A percentile compares a stretch with the other conserved stretches of the same genome.
These are phyloP conservation scores for Aspergillus egyptiacus DNA, from an alignment of 495 filamentous ascomycete species.

Conservation along the genomic window DNA sequence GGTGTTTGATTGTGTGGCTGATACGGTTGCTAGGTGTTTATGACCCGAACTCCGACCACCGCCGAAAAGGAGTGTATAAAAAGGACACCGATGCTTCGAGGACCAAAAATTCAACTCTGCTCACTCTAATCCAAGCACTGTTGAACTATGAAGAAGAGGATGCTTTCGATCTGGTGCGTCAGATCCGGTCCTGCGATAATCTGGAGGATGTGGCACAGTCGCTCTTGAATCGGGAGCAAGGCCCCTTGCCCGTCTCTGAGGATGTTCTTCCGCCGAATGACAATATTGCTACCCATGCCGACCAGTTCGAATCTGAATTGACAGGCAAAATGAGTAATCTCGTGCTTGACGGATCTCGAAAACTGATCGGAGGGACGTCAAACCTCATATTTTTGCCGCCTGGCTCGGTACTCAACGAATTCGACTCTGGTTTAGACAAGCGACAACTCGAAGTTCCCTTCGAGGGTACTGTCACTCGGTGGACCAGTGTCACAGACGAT, in stretches of 20 bases:
- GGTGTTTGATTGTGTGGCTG: constrained; percentile 3
- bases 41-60: constrained; percentile 92
- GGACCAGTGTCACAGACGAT: constrained; percentile 83
- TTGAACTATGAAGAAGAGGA: constrained; percentile 80
- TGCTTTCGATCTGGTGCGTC: constrained; percentile 70
- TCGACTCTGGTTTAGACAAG: constrained; percentile 21
- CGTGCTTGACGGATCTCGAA: constrained; percentile 81
- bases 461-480: constrained; percentile 58
- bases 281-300: constrained; percentile 25
- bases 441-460: constrained; percentile 3
- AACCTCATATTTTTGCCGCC: constrained; percentile 81
- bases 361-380: constrained; percentile 92
- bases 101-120: constrained; percentile 79
- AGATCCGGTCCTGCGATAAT: constrained; percentile 88
- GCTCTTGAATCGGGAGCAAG: constrained; percentile 55
- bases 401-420: constrained; percentile 46
- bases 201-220: constrained; percentile 84
- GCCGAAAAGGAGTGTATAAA: constrained; percentile 93
- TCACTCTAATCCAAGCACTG: constrained; percentile 88
- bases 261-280: constrained; percentile 20
- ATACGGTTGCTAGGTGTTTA: constrained; percentile 57
- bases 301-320: constrained; percentile 77
- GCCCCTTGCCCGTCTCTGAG: constrained; percentile 18
- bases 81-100: constrained; percentile 88
- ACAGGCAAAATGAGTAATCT: constrained; percentile 92